Percentiles rank a stretch among this genome's conserved stretches.
Conservation (phyloP, 495 filamentous ascomycete species). For the Oidiodendron maius region DNA sequence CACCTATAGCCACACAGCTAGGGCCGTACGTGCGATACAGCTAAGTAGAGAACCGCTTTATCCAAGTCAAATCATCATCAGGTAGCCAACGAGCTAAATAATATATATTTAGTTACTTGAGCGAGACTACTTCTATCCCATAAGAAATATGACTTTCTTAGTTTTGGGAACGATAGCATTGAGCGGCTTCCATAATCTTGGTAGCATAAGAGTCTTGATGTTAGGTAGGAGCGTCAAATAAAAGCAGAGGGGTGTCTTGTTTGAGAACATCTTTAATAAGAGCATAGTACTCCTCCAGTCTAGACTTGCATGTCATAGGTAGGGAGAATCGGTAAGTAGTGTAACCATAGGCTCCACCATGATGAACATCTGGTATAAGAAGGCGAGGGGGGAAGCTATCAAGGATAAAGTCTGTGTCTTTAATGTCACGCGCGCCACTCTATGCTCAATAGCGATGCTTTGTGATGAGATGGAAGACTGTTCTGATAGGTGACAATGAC, state of each 20-base stretch:
- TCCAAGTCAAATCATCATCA: conserved; percentile 20
- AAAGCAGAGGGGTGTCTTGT: conserved; percentile 22
- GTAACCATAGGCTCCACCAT: conserved; percentile 23
- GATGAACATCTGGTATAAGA: conserved; percentile 11
- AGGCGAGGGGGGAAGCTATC: conserved; percentile 20
- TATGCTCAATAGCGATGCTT: conserved; percentile 28
- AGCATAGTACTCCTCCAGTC: conserved; percentile 32
- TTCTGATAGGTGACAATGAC: too few relatives aligned
- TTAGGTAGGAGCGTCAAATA: conserved; percentile 32
- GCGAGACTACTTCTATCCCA: too few relatives aligned
- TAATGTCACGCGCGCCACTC: conserved; percentile 31
- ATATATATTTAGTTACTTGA: conserved; percentile 20
- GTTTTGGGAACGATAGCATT: conserved; percentile 20
- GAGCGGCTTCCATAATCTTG: conserved; percentile 16
- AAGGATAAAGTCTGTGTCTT: conserved; percentile 21
- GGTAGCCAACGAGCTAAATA: conserved; percentile 11
- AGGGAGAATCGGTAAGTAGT: conserved; percentile 26
- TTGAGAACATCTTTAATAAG: conserved; percentile 23
- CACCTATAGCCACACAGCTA: conserved; percentile 19
- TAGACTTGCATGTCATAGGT: conserved; percentile 27
- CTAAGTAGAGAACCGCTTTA: conserved; percentile 24
- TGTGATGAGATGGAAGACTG: conserved; percentile 26
- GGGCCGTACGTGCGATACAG: conserved; percentile 23
- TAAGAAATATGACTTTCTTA: conserved; percentile 21
- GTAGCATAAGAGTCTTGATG: conserved; percentile 24